Percentiles rank a stretch among this genome's conserved stretches.
phyloP scores from a whole-genome alignment of 164 flowering plant genomes.

The Aristolochia contorta region DNA sequence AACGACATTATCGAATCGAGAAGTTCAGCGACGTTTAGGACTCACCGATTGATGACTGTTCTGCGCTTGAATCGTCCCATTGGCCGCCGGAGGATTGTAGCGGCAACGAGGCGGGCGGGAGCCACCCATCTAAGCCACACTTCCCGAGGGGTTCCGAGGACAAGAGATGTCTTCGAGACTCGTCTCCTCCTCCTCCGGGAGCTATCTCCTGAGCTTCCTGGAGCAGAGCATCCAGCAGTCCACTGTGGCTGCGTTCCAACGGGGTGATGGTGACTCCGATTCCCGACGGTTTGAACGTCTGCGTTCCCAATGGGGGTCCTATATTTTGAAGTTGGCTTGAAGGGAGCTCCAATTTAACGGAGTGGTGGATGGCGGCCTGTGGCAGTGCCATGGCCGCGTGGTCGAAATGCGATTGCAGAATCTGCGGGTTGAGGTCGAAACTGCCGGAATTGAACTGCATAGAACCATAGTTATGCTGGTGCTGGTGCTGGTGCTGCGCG shows the following conservation, averaged over 20 bases:
- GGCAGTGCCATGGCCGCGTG: conserved; percentile 3
- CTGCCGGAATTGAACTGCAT: conserved; percentile 5
- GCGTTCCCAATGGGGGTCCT: neutral
- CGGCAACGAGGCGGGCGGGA: conserved; percentile 14
- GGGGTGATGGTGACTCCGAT: conserved; percentile 9
- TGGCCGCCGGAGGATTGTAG: conserved; percentile 3
- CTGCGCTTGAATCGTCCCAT: conserved; percentile 9
- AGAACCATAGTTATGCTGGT: neutral
- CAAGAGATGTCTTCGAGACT: neutral
- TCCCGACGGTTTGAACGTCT: conserved; percentile 7
- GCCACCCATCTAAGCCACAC: neutral
- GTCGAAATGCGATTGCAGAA: conserved; percentile 9
- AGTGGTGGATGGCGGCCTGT: conserved; percentile 7
- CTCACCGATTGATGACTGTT: conserved; percentile 12
- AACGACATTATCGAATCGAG: neutral
- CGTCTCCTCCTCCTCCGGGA: conserved; percentile 3
- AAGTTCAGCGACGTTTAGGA: neutral
- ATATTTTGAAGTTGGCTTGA: conserved; percentile 25
- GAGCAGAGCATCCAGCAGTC: conserved; percentile 36
- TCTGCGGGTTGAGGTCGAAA: conserved; percentile 10
- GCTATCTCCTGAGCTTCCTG: conserved; percentile 27
- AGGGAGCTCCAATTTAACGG: conserved; percentile 31
- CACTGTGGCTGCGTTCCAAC: conserved; percentile 14
- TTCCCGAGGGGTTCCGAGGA: conserved; percentile 4
- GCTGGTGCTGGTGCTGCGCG: neutral